Evolutionary conservation across 495 filamentous ascomycete species (phyloP), one percentile per base, ranked within the genome.

Genomic region (Parmelia sp.): DNA sequence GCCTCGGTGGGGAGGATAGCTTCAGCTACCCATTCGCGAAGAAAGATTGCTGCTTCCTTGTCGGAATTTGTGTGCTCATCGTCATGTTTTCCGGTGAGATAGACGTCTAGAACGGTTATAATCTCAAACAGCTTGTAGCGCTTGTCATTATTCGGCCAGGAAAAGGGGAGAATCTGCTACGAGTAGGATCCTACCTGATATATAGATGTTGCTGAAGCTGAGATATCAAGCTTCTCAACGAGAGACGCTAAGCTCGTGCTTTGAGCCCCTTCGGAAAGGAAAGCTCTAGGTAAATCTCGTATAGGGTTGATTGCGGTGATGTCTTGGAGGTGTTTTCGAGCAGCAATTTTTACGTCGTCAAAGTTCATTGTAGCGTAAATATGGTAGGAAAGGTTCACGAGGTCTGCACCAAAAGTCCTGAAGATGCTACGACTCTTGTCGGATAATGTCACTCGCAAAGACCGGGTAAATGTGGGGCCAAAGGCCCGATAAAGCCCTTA

Each of bases 1-100:
- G 60, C 33, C 21, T 42, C 53, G 51, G 64, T 56, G n/a, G 69
- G 64, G 15, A 66, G 51, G n/a, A 62, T 66, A 29, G 39, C 61
- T 31, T 60, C 37, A 17, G 57, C 60, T 14, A 64, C 40, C 63
- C 66, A 68, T 11, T 68, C 23, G 27, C 60, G 57, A 42, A 66
- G 49, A 47, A 51, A 57, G 35, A 23, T 15, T 23, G 25, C 51
- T 47, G 57, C 59, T 47, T 33, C 36, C 23, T 62, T 39, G 35
- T 45, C 27, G 10, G 29, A 25, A 33, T 47, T 7, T 23, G 33
- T 29, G 14, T 0, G 19, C 23, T 47, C 29, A 37, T 29, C 5
- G 23, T 17, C 33, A 53, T 25, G 8, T 27, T 21, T 15, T 23
- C 39, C 31, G n/a, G 39, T n/a, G 33, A 66, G 40, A 59, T 66